Percentiles rank a stretch among this genome's conserved stretches.
Evolutionary conservation across 1,284 basidiomycete genomes (phyloP).

Genomic region (Tilletia caries): DNA sequence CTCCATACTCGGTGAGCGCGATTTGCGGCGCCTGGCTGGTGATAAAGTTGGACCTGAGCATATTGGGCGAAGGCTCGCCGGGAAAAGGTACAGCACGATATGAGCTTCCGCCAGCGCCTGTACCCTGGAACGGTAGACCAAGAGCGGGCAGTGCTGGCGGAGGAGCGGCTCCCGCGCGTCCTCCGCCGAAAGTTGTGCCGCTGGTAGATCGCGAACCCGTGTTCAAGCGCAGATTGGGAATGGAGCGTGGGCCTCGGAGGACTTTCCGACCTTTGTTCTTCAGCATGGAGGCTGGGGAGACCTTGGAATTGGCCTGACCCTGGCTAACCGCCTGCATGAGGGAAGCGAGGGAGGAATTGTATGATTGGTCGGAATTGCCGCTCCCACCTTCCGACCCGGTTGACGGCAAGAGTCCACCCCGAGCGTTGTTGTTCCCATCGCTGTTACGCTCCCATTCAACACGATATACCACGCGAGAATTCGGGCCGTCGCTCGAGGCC

Average conservation of each 20-base stretch:
- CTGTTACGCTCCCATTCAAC: too few species aligned
- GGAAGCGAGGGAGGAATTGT: not conserved
- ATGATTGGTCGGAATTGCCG: not conserved
- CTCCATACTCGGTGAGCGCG: not conserved
- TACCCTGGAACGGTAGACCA: not conserved
- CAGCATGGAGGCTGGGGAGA: not conserved
- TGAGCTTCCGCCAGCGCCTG: not conserved
- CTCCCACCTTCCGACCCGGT: not conserved
- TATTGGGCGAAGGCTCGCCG: not conserved
- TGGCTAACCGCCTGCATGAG: not conserved
- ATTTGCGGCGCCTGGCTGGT: not conserved
- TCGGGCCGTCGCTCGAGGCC: too few species aligned
- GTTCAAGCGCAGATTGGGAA: not conserved
- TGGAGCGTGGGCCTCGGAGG: not conserved
- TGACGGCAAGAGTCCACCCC: too few species aligned
- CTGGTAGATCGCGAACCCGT: not conserved
- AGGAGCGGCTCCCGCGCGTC: not conserved
- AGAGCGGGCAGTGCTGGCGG: constrained; percentile 3
- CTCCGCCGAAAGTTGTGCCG: not conserved
- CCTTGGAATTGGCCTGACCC: not conserved
- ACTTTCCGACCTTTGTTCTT: constrained; percentile 3
- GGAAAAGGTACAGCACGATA: not conserved
- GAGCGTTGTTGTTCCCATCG: too few species aligned
- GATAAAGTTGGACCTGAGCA: not conserved
- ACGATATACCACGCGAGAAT: too few species aligned